phyloP scores from a whole-genome alignment of 2,329 filamentous ascomycete genomes.

The Trichoderma sp. region DNA sequence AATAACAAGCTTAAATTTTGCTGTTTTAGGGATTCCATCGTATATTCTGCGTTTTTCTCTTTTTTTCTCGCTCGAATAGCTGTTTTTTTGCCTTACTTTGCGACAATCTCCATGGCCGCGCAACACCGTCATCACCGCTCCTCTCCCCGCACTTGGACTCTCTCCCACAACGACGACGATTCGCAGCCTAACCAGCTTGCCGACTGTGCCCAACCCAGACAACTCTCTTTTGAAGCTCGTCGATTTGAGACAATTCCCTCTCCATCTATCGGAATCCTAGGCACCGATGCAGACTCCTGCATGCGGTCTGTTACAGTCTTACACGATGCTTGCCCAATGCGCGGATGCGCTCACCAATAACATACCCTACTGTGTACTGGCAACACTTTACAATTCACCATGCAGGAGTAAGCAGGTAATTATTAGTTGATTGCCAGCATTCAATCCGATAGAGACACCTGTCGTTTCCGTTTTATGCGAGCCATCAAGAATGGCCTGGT shows the following conservation, averaged over 20 bases:
- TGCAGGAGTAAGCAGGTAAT: constrained; percentile 8
- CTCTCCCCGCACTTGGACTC: constrained; percentile 12
- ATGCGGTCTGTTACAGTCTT: not conserved
- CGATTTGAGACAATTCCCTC: not conserved
- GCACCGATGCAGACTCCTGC: constrained; percentile 8
- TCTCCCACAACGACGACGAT: not conserved
- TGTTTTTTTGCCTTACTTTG: not conserved
- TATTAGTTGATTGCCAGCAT: not conserved
- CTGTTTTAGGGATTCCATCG: not conserved
- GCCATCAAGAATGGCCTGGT: not conserved
- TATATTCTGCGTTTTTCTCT: not conserved
- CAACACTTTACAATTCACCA: not conserved
- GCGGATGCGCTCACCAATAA: not conserved
- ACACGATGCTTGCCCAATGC: not conserved
- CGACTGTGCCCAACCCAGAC: constrained; percentile 12
- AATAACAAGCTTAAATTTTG: not conserved
- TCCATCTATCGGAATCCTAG: not conserved
- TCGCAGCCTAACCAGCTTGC: constrained; percentile 8
- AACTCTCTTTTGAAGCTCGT: not conserved
- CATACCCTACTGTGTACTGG: not conserved
- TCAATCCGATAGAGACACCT: not conserved
- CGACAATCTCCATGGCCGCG: not conserved
- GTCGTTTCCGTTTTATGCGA: constrained; percentile 1
- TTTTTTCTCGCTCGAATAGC: not conserved
- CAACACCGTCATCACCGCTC: constrained; percentile 7